A percentile compares a stretch with the other conserved stretches of the same genome.
phyloP scores from a whole-genome alignment of 2,329 filamentous ascomycete genomes.

The Phoma sp. region DNA sequence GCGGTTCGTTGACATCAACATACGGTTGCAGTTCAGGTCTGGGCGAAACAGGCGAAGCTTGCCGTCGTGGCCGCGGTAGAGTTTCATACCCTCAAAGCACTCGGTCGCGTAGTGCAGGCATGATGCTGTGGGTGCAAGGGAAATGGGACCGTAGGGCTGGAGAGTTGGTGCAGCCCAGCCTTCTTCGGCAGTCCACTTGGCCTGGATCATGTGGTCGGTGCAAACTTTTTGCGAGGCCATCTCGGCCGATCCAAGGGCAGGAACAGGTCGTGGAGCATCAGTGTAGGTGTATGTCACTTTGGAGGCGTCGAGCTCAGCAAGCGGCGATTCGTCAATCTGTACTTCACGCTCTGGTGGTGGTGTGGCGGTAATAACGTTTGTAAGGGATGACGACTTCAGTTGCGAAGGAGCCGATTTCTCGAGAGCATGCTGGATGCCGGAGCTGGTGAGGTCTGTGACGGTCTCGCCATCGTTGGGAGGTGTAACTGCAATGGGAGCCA shows the following conservation, averaged over 20 bases:
- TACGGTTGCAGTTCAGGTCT: slow-evolving; percentile 71
- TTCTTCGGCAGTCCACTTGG: slow-evolving; percentile 65
- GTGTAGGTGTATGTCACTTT: slow-evolving; percentile 51
- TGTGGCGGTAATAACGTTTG: slow-evolving; percentile 32
- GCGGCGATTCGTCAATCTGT: slow-evolving; percentile 27
- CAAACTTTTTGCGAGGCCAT: slow-evolving; percentile 52
- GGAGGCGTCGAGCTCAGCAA: slow-evolving; percentile 53
- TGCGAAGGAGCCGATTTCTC: slow-evolving; percentile 40
- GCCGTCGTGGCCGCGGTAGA: slow-evolving; percentile 71
- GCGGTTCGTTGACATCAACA: slow-evolving; percentile 61
- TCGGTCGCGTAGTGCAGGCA: slow-evolving; percentile 88
- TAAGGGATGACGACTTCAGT: slow-evolving; percentile 32
- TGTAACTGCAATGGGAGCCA: slow-evolving; percentile 43
- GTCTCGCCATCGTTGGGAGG: slow-evolving; percentile 35
- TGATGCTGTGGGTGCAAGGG: slow-evolving; percentile 79
- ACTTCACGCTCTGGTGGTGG: slow-evolving; percentile 27
- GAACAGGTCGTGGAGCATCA: slow-evolving; percentile 50
- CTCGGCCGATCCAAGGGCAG: slow-evolving; percentile 49
- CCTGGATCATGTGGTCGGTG: slow-evolving; percentile 90
- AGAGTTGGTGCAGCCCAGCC: slow-evolving; percentile 80
- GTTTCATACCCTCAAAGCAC: slow-evolving; percentile 88
- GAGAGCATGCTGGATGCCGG: slow-evolving; percentile 41
- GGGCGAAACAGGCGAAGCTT: slow-evolving; percentile 80
- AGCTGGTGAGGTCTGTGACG: slow-evolving; percentile 38
- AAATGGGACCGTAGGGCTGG: slow-evolving; percentile 76